Evolutionary conservation across 148 eudicot species (phyloP).

Genomic region (Suaeda aralocaspica): DNA sequence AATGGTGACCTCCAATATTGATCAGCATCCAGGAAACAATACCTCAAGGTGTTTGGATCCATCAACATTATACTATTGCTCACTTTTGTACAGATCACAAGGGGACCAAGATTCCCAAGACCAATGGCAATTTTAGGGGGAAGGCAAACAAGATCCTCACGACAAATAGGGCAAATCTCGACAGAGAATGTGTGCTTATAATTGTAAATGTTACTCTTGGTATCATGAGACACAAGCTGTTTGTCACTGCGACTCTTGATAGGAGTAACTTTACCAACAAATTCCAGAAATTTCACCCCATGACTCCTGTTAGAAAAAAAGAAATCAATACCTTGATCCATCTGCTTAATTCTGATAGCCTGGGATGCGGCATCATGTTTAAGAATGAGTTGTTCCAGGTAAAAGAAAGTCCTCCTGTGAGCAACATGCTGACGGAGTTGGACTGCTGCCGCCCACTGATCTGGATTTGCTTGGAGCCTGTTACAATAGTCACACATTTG

Average conservation of each 20-base stretch:
- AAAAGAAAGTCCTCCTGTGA: slow-evolving; percentile 73
- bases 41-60: slow-evolving; percentile 55
- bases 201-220: slow-evolving; percentile 60
- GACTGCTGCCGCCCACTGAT: slow-evolving; percentile 80
- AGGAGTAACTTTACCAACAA: slow-evolving; percentile 66
- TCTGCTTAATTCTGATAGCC: slow-evolving; percentile 48
- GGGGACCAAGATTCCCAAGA: slow-evolving; percentile 56
- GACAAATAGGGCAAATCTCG: slow-evolving; percentile 64
- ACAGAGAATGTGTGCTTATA: slow-evolving; percentile 71
- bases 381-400: slow-evolving; percentile 58
- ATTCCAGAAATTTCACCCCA: slow-evolving; percentile 63
- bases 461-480: slow-evolving; percentile 65
- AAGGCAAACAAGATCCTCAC: slow-evolving; percentile 73
- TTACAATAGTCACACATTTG: slow-evolving; percentile 70
- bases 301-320: slow-evolving; percentile 65
- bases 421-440: slow-evolving; percentile 75
- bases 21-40: slow-evolving; percentile 48
- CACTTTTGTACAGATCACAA: slow-evolving; percentile 57
- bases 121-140: slow-evolving; percentile 50
- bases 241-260: slow-evolving; percentile 43
- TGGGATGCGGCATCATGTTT: slow-evolving; percentile 53
- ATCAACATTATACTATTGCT: slow-evolving; percentile 44
- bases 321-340: slow-evolving; percentile 69
- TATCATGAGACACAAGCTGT: slow-evolving; percentile 61
- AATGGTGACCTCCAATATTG: slow-evolving; percentile 58